phyloP scores from a whole-genome alignment of 1,284 basidiomycete species.

The Vanrija humicola region DNA sequence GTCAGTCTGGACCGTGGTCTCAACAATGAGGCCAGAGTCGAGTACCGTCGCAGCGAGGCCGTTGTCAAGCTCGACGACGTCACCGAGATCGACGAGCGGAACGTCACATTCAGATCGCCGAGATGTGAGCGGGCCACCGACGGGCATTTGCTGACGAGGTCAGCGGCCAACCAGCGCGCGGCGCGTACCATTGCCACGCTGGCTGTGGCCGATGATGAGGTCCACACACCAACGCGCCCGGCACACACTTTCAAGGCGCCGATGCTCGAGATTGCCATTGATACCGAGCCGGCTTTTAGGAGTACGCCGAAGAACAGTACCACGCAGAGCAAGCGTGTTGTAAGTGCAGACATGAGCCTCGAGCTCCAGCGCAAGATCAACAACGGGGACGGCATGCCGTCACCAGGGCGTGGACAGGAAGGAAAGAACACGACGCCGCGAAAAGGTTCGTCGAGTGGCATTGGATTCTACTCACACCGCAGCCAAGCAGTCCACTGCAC shows the following conservation, averaged over 20 bases:
- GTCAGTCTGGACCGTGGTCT: conserved; percentile 7
- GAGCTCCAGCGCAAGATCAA: no score
- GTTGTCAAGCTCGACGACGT: conserved; percentile 18
- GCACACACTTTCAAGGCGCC: conserved; percentile 4
- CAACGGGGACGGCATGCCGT: no score
- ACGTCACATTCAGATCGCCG: neutral
- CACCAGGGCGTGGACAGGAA: no score
- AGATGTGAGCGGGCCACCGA: no score
- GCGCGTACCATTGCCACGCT: neutral
- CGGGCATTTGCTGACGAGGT: no score
- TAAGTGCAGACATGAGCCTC: no score
- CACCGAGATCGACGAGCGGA: conserved; percentile 6
- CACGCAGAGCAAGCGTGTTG: no score
- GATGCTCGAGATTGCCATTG: conserved; percentile 10
- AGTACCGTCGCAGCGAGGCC: conserved; percentile 25
- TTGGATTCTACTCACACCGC: neutral
- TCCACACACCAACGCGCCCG: neutral
- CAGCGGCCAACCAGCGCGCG: no score
- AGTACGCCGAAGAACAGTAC: neutral
- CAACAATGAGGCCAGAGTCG: conserved; percentile 13
- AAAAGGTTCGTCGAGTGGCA: no score
- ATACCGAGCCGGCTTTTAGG: neutral
- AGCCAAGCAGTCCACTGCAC: conserved; percentile 17
- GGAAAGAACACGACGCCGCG: no score
- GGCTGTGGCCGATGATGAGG: neutral